Evolutionary conservation across 75 land plant genomes (phyloP), one percentile per base, ranked within the genome.

Genomic region (Picea glauca): DNA sequence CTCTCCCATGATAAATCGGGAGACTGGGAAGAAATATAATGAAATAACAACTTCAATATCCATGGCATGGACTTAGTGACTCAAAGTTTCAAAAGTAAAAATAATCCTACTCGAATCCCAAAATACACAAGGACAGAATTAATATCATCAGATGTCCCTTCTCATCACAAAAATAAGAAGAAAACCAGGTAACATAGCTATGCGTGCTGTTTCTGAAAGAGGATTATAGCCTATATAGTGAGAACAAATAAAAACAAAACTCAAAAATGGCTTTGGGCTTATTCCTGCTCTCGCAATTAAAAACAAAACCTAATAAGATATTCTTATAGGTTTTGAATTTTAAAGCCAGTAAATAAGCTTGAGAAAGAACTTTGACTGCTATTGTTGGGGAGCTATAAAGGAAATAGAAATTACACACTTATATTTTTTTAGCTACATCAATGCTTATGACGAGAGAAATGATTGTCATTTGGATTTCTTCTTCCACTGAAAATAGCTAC

Each of bases 401-500:
- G 4, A 32, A 13, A 31, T 13, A 65, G 31, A 65, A 3, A 14
- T 2, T 18, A 65, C 30, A 14, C 17, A 31, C 1, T 13, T 3
- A 9, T 26, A 65, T 33, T 33, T 32, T 35, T 3, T 65, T 65
- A 5, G 43, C 17, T 35, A 67, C 54, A 12, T 70, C 23, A 70
- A 70, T 40, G 74, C 23, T 70, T 70, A 6, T 4, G 74, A 60
- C 84, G 88, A 74, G 90, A 78, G 50, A 81, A 88, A 82, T 91
- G 92, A 63, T 90, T 90, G 77, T 94, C 98, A 81, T 96, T 96
- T 0, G 98, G 98, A 80, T 96, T 96, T 74, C 95, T 88, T 81
- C 79, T 98, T 50, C 98, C 98, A 81, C 87, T 80, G 67, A 90
- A 96, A 60, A 93, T 79, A 13, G 94, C 85, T 23, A 91, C 60